Percentiles rank a stretch among this genome's conserved stretches.
Evolutionary conservation across 306 rosid species (phyloP).

Genomic region (Malus domestica): DNA sequence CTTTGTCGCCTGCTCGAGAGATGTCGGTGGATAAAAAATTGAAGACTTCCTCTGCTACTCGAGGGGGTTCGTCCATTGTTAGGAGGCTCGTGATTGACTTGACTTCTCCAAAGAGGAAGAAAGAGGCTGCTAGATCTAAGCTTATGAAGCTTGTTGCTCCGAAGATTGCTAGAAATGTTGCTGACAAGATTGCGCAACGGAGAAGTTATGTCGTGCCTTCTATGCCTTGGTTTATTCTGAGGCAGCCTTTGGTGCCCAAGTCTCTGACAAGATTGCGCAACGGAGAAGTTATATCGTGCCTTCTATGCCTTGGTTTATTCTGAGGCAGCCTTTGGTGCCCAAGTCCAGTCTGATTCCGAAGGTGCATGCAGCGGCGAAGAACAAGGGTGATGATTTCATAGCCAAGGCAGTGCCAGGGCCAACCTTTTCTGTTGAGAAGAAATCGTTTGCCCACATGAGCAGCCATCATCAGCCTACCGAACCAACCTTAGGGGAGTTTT

Average conservation of each 20-base stretch:
- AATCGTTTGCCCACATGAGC: too few relatives aligned
- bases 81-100: too few relatives aligned
- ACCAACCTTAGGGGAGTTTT: too few relatives aligned
- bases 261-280: fast-evolving
- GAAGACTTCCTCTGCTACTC: too few relatives aligned
- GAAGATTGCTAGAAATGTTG: too few relatives aligned
- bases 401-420: fast-evolving
- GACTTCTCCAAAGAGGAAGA: too few relatives aligned
- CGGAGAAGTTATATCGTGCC: fast-evolving
- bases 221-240: too few relatives aligned
- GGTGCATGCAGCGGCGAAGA: fast-evolving
- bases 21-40: fast-evolving
- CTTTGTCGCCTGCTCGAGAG: fast-evolving
- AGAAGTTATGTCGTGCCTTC: too few relatives aligned
- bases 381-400: fast-evolving
- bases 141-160: fast-evolving
- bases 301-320: too few relatives aligned
- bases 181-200: fast-evolving
- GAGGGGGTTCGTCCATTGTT: fast-evolving
- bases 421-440: fast-evolving
- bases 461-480: too few relatives aligned
- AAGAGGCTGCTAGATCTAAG: fast-evolving
- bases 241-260: too few relatives aligned
- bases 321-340: too few relatives aligned
- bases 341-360: fast-evolving